Evolutionary conservation across 768 basidiomycete genomes (phyloP), one percentile per base, ranked within the genome.

Genomic region (Leccinum uliginosum): DNA sequence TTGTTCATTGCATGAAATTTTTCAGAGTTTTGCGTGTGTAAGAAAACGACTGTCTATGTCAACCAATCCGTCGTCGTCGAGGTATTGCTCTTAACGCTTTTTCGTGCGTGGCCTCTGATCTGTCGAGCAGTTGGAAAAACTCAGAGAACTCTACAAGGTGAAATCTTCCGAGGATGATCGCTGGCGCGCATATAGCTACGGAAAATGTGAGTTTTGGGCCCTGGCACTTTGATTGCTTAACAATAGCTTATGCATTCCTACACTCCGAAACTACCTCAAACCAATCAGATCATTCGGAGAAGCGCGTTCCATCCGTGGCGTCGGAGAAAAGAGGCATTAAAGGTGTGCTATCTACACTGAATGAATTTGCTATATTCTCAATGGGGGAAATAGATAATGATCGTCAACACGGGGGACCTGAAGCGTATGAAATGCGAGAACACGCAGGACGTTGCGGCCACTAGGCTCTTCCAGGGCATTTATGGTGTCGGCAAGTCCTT

Each of bases 51-150:
- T 1, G 65, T 65, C 4, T 84, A 82, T 56, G 75, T 76, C 3
- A 93, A 93, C 65, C 85, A 91, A 67, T 81, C 86, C 62, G 80
- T 93, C 48, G 78, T 90, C 30, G 84, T 86, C 64, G 89, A 89
- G 78, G 89, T 83, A 59, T 24, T 66, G 14, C 14, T 49, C 17
- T 40, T 27, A 12, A n/a, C 1, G 32, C 10, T 30, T 50, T 57
- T 45, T 45, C 7, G 9, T 38, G 6, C 30, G 26, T 24, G 17
- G 44, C 50, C 26, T 32, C 49, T 58, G 26, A 56, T 38, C 45
- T 38, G 7, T 61, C 29, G 24, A 23, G 14, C 26, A 92, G 90
- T 74, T 93, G 12, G 72, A 81, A 60, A 83, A 89, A 65, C 79
- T 93, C 6, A 80, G 76, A 73, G 72, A 78, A 12, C 73, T 92